Evolutionary conservation across 352 stramenopile genomes (phyloP).

Genomic region (Chrysophaeum taylorii): DNA sequence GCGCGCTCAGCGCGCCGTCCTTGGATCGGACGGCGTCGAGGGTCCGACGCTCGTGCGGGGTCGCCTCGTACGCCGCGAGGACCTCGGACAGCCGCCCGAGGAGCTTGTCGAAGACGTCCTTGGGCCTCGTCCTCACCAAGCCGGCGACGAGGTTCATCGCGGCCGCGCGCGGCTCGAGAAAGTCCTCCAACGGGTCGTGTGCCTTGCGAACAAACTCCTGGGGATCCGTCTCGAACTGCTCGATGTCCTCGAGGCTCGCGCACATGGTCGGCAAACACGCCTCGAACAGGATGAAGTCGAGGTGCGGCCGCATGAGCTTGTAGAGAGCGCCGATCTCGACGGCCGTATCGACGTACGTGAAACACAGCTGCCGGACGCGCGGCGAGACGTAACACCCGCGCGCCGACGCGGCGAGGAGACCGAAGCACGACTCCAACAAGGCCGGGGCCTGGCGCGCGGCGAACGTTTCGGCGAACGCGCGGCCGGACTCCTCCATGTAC

Average conservation of each 20-base stretch:
- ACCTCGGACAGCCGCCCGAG: conserved; percentile 74
- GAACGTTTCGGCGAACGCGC: conserved; percentile 83
- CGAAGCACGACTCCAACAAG: conserved; percentile 60
- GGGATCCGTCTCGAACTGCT: conserved; percentile 87
- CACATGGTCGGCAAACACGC: conserved; percentile 89
- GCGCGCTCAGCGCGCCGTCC: conserved; percentile 79
- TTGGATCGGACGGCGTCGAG: conserved; percentile 39
- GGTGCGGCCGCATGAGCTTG: conserved; percentile 92
- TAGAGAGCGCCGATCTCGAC: conserved; percentile 88
- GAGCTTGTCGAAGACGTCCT: conserved; percentile 81
- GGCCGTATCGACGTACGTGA: conserved; percentile 80
- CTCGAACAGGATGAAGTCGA: conserved; percentile 91
- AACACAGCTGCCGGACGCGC: conserved; percentile 16
- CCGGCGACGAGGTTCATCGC: conserved; percentile 84
- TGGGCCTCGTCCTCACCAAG: conserved; percentile 82
- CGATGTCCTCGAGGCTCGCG: conserved; percentile 78
- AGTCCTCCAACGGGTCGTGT: conserved; percentile 93
- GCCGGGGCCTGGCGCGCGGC: conserved; percentile 75
- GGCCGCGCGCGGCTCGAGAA: conserved; percentile 82
- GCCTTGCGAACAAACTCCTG: conserved; percentile 94
- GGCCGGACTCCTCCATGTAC: conserved; percentile 72
- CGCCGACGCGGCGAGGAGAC: conserved; percentile 31
- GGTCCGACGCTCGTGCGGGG: conserved; percentile 24
- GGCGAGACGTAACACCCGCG: background rate
- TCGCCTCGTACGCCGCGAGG: conserved; percentile 68